Base-by-base conservation (phyloP, 179 eudicot species). In the Camellia oleifera region DNA sequence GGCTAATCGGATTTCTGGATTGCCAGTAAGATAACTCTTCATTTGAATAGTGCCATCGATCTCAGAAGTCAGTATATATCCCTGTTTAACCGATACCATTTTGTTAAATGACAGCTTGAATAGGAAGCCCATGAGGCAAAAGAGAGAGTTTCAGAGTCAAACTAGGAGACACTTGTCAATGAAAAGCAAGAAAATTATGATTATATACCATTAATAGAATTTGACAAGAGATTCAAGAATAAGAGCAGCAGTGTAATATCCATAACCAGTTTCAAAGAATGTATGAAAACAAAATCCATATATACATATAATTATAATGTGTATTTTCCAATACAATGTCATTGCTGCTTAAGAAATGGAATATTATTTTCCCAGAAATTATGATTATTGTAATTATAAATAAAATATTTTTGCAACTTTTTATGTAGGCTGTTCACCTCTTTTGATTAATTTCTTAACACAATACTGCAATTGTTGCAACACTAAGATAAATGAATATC, bases 1-100 rank as follows among this genome's bases (percentile, higher is more conserved):
- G 74, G 98, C 99, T 83, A 95, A 77, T 77, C 88, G 90, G 63
- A 95, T 94, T 88, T 94, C 98, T 54, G 97, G 99, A 89, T 96
- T 94, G n/a, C 99, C 98, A 60, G 91, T 86, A 54, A 96, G 96
- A 87, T 92, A 96, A 87, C 98, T 95, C 91, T 94, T 94, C 99
- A 95, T 95, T 84, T 92, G 98, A 79, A 95, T 95, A 46, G 98
- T 95, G 48, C 98, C 98, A 82, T 95, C 99, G 81, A 95, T 95
- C 89, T 96, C 99, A 72, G 99, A 94, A 77, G 99, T 96, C 83
- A 96, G 84, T 77, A 96, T 92, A 69, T 96, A 94, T 72, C 98
- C 99, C 98, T 96, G 95, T 74, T 72, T 44, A 48, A 79, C 23
- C 82, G 63, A 50, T 68, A 74, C 66, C 63, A 20, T 73, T 61